Conservation (phyloP, 257 asterid species). For the Craterostigma plantagineum region DNA sequence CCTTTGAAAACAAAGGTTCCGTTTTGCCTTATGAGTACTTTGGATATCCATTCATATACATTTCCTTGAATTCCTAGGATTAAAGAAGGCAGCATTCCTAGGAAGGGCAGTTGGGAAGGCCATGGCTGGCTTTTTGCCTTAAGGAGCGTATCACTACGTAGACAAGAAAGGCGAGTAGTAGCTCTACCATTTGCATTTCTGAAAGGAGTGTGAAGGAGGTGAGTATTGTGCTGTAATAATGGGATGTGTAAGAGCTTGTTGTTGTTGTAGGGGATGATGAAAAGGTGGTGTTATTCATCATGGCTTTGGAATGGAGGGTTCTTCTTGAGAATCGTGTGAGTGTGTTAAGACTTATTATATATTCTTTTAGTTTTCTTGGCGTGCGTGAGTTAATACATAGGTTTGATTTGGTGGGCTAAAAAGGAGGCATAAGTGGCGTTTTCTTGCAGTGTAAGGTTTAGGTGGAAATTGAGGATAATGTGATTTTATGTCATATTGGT, state of each 20-base stretch:
- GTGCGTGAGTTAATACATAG: not conserved
- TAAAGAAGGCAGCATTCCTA: constrained; percentile 86
- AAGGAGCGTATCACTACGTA: constrained; percentile 30
- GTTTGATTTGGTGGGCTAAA: no score
- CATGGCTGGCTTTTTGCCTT: constrained; percentile 28
- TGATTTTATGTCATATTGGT: no score
- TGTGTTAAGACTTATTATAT: no score
- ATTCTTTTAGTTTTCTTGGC: not conserved
- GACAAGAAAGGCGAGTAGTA: constrained; percentile 29
- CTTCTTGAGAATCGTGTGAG: no score
- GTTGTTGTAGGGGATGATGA: no score
- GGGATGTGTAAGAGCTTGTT: not conserved
- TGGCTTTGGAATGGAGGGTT: constrained; percentile 19
- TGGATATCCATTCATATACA: constrained; percentile 68
- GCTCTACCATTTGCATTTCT: constrained; percentile 45
- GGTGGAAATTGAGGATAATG: no score
- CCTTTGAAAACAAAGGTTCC: constrained; percentile 69
- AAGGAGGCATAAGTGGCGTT: no score
- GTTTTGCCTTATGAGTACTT: constrained; percentile 23
- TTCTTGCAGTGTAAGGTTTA: not conserved
- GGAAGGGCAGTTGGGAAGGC: constrained; percentile 65
- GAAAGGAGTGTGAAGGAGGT: constrained; percentile 13
- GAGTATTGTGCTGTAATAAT: not conserved
- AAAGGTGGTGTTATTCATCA: no score
- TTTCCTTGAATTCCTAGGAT: constrained; percentile 33